Evolutionary conservation across 2,329 filamentous ascomycete species (phyloP).

Genomic region (Xylaria multiplex): DNA sequence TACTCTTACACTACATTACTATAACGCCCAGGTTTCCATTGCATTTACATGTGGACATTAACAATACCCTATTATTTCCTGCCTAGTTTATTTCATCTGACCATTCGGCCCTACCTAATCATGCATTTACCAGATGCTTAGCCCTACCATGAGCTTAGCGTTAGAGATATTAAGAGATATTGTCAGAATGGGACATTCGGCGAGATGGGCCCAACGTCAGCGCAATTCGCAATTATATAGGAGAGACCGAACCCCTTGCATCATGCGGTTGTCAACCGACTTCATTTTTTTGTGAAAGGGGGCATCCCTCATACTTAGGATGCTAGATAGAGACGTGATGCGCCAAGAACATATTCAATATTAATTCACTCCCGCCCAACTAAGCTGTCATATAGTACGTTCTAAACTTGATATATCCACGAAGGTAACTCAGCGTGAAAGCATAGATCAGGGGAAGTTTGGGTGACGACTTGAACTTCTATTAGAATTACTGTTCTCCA

Average conservation of each 20-base stretch:
- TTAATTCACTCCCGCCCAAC: neutral
- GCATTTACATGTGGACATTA: constrained; percentile 25
- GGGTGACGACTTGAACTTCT: neutral
- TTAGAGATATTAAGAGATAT: constrained; percentile 6
- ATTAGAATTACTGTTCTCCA: neutral
- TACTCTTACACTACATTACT: constrained; percentile 19
- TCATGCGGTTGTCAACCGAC: neutral
- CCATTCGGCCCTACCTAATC: constrained; percentile 9
- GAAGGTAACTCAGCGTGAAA: neutral
- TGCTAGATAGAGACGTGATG: neutral
- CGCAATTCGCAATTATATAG: neutral
- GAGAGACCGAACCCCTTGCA: neutral
- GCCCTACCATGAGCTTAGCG: constrained; percentile 7
- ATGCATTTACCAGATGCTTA: constrained; percentile 7
- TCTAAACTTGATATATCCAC: neutral
- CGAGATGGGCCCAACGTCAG: neutral
- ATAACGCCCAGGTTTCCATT: constrained; percentile 19
- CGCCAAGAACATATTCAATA: neutral
- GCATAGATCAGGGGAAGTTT: neutral
- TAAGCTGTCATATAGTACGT: neutral
- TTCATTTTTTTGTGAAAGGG: neutral
- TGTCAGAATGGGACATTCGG: neutral
- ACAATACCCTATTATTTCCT: constrained; percentile 24
- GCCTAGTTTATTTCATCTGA: constrained; percentile 20
- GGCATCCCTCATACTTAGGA: neutral